Percentiles rank a stretch among this genome's conserved stretches.
These are phyloP conservation scores for Microbotryomycetes sp. DNA, from an alignment of 1,284 basidiomycete species.

Conservation along the genomic window DNA sequence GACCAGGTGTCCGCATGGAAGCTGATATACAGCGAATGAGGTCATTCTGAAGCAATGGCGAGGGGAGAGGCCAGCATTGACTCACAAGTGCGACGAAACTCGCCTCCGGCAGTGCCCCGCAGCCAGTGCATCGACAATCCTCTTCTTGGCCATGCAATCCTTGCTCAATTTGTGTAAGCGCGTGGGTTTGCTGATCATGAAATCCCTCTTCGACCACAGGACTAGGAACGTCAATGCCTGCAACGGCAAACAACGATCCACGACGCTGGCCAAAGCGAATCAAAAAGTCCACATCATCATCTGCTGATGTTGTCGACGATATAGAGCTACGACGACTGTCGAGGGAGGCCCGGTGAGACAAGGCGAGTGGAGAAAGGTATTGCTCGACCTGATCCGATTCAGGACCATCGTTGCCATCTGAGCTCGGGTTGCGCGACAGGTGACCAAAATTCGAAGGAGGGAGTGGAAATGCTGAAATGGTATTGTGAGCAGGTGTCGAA, in stretches of 20 bases:
- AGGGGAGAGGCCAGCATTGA: not conserved
- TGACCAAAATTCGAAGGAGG: not conserved
- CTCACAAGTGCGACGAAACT: slow-evolving; percentile 23
- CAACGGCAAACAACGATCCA: not conserved
- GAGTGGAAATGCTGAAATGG: not conserved
- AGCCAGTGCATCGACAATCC: slow-evolving; percentile 11
- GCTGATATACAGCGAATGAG: not conserved
- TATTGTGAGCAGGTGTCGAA: not conserved
- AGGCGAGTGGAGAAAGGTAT: not conserved
- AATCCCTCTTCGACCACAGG: not conserved
- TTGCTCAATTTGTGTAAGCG: not conserved
- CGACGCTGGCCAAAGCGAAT: not conserved
- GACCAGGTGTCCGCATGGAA: slow-evolving; percentile 6
- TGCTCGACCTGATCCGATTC: too few relatives aligned
- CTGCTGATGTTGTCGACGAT: not conserved
- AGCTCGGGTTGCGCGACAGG: not conserved
- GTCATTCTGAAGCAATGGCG: not conserved
- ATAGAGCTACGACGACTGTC: not conserved
- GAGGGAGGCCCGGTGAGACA: not conserved
- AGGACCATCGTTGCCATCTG: not conserved
- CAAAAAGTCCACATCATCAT: not conserved
- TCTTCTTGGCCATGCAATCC: too few relatives aligned
- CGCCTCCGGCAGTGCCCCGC: slow-evolving; percentile 3
- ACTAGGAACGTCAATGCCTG: slow-evolving; percentile 1
- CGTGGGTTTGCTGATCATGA: not conserved